These are phyloP conservation scores for Iris pallida DNA, from an alignment of 116 monocot species.

Conservation along the genomic window DNA sequence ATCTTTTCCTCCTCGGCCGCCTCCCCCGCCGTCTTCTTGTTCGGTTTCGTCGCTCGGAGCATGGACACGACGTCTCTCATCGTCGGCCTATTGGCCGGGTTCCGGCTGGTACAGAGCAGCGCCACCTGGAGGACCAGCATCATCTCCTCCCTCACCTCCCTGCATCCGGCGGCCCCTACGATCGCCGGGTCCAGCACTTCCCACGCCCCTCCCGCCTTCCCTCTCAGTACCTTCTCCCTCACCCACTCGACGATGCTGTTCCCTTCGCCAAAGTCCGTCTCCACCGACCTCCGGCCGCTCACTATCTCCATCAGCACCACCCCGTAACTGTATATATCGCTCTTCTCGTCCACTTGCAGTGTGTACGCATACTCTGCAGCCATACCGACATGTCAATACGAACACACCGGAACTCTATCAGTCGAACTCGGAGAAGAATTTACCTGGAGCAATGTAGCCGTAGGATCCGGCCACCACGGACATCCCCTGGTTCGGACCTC, in stretches of 20 bases:
- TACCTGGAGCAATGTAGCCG: conserved; percentile 93
- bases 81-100: conserved; percentile 61
- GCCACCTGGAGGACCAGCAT: conserved; percentile 62
- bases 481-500: conserved; percentile 34
- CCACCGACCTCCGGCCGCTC: conserved; percentile 69
- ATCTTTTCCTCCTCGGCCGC: not conserved
- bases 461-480: conserved; percentile 81
- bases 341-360: conserved; percentile 75
- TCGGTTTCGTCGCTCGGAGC: conserved; percentile 46
- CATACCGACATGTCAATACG: not conserved
- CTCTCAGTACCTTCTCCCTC: conserved; percentile 27
- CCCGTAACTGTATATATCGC: conserved; percentile 86
- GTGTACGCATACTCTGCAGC: conserved; percentile 79
- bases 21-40: conserved; percentile 14
- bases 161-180: conserved; percentile 15
- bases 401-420: no score
- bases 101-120: conserved; percentile 63
- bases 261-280: conserved; percentile 71
- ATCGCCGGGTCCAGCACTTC: conserved; percentile 38
- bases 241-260: conserved; percentile 74
- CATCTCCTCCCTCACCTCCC: conserved; percentile 76
- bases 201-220: conserved; percentile 23
- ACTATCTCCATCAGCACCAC: conserved; percentile 84
- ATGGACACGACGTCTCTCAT: conserved; percentile 90
- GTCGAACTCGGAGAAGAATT: not conserved